A percentile compares a stretch with the other conserved stretches of the same genome.
These are phyloP conservation scores for Pyrrhoderma noxium DNA, from an alignment of 1,284 basidiomycete species.

Conservation along the genomic window DNA sequence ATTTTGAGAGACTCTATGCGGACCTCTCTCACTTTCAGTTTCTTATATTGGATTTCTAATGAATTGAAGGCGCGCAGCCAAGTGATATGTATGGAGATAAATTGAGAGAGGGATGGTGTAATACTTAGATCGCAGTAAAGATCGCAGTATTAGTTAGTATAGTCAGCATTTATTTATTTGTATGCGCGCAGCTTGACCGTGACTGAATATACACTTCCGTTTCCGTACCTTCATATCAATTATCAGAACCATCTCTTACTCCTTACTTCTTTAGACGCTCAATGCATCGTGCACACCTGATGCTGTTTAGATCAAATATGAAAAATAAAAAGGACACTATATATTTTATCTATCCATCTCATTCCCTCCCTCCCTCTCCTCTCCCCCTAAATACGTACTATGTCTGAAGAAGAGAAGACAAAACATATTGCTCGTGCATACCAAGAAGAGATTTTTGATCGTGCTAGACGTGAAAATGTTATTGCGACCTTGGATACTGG, in stretches of 20 bases:
- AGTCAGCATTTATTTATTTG: not conserved
- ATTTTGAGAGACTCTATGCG: not conserved
- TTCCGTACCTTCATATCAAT: too few species aligned
- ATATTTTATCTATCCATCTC: not conserved
- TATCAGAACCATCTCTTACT: too few species aligned
- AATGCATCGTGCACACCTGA: too few species aligned
- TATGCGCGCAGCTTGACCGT: not conserved
- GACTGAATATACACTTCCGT: too few species aligned
- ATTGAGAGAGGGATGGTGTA: not conserved
- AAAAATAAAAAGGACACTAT: too few species aligned
- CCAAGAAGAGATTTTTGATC: constrained; percentile 68
- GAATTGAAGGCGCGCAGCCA: too few species aligned
- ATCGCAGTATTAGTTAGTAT: constrained; percentile 9
- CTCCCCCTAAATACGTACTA: not conserved
- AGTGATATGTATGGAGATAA: too few species aligned
- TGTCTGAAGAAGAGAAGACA: constrained; percentile 9
- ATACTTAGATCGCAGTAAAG: constrained; percentile 9
- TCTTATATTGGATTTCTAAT: too few species aligned
- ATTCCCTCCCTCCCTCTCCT: not conserved
- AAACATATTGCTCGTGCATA: constrained; percentile 45
- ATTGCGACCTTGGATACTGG: constrained; percentile 76
- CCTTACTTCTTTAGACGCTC: too few species aligned
- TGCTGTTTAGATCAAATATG: too few species aligned
- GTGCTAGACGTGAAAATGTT: constrained; percentile 64
- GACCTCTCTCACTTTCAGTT: too few species aligned